Evolutionary conservation across 1,284 basidiomycete species (phyloP).

Genomic region (Trichosporon inkin): DNA sequence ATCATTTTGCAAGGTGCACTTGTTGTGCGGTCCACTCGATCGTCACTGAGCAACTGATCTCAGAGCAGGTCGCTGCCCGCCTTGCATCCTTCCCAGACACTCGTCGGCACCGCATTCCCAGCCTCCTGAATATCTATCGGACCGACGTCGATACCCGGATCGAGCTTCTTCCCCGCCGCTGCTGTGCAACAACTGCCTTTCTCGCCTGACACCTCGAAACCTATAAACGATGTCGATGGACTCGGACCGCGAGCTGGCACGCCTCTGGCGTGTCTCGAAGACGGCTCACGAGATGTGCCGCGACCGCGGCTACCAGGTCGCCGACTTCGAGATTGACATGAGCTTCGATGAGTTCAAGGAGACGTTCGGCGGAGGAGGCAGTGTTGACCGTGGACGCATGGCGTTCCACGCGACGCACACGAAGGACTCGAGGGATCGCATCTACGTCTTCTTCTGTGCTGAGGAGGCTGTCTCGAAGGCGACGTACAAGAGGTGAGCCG

Average conservation of each 20-base stretch:
- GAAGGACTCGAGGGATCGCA: slow-evolving; percentile 68
- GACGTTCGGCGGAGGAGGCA: slow-evolving; percentile 38
- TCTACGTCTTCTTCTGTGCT: slow-evolving; percentile 91
- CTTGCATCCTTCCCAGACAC: not conserved
- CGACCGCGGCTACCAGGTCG: slow-evolving; percentile 61
- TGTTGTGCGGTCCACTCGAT: slow-evolving; percentile 1
- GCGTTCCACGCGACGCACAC: slow-evolving; percentile 79
- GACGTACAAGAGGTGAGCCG: slow-evolving; percentile 85
- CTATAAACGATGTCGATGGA: slow-evolving; percentile 34
- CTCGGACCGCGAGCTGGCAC: slow-evolving; percentile 45
- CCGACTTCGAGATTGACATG: slow-evolving; percentile 51
- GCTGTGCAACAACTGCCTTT: not conserved
- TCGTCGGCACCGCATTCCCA: not conserved
- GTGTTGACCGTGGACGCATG: slow-evolving; percentile 63
- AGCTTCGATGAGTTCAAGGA: slow-evolving; percentile 50
- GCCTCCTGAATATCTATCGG: not conserved
- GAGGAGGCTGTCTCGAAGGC: slow-evolving; percentile 91
- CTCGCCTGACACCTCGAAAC: not conserved
- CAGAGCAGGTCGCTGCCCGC: slow-evolving; percentile 5
- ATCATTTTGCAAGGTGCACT: slow-evolving; percentile 9
- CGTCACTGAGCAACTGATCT: slow-evolving; percentile 6
- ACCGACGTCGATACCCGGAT: not conserved
- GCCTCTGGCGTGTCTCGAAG: slow-evolving; percentile 91
- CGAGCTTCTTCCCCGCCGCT: not conserved
- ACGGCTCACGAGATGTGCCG: slow-evolving; percentile 95